Conservation (phyloP, 2,329 filamentous ascomycete species). For the Pyrenophora tritici-repentis region DNA sequence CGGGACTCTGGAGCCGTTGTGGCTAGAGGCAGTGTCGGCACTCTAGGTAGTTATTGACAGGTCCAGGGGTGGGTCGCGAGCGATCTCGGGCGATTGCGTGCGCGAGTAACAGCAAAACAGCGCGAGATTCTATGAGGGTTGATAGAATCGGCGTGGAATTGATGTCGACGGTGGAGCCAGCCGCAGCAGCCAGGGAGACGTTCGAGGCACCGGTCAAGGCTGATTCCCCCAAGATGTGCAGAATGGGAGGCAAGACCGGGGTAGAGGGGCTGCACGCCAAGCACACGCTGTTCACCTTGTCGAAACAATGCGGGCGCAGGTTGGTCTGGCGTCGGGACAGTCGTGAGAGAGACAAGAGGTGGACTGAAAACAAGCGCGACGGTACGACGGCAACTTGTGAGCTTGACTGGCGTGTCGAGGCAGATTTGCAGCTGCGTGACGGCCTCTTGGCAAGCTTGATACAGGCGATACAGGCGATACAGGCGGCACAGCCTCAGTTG, state of each 20-base stretch:
- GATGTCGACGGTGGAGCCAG: slow-evolving; percentile 30
- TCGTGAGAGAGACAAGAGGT: slow-evolving; percentile 21
- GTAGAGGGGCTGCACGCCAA: slow-evolving; percentile 37
- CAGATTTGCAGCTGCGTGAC: slow-evolving; percentile 43
- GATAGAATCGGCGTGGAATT: slow-evolving; percentile 30
- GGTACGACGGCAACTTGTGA: slow-evolving; percentile 33
- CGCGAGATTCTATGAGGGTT: slow-evolving; percentile 24
- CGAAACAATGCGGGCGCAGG: slow-evolving; percentile 24
- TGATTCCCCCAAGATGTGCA: slow-evolving; percentile 35
- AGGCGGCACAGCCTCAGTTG: slow-evolving; percentile 43
- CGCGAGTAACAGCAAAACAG: slow-evolving; percentile 26
- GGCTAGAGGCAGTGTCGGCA: slow-evolving; percentile 42
- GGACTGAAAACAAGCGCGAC: slow-evolving; percentile 35
- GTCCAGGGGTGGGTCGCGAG: slow-evolving; percentile 29
- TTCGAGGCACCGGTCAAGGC: slow-evolving; percentile 46
- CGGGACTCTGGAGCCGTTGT: slow-evolving; percentile 32
- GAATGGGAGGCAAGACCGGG: slow-evolving; percentile 30
- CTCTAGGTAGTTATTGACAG: slow-evolving; percentile 32
- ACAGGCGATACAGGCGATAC: slow-evolving; percentile 22
- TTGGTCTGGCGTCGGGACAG: slow-evolving; percentile 21
- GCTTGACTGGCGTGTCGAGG: slow-evolving; percentile 41
- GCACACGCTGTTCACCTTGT: slow-evolving; percentile 23
- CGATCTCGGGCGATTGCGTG: slow-evolving; percentile 28
- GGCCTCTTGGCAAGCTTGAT: slow-evolving; percentile 36
- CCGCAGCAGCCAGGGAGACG: slow-evolving; percentile 36